Evolutionary conservation across 148 eudicot species (phyloP), one percentile per base, ranked within the genome.

Genomic region (Vaccinium myrtillus): DNA sequence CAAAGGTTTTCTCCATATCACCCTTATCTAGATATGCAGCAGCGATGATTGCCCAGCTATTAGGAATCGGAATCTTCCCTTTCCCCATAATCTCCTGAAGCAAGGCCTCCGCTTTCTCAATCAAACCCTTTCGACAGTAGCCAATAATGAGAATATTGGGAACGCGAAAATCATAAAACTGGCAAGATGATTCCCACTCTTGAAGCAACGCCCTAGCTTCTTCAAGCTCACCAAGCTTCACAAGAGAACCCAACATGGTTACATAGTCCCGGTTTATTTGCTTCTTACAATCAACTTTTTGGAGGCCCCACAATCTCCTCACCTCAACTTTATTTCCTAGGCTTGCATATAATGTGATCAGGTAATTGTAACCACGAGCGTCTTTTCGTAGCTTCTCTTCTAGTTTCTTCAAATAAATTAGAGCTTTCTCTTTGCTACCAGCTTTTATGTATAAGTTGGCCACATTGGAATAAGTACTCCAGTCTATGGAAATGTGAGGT

Each of bases 131-230:
- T 70, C 86, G 88, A 43, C 88, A 84, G 82, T 90, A 92, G 19
- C 94, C 93, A 27, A 85, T 82, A 18, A 91, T 83, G 69, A 92
- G 86, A 25, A 86, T 80, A 63, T 91, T 90, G 13, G 91, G 90
- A 9, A 92, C 91, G 53, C 91, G 90, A 49, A 90, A 86, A 81
- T 91, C 93, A 58, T 90, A 91, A 53, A 48, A 58, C 5, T 77
- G 83, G 69, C 83, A 87, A 53, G 88, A 83, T 19, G 88, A 87
- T 77, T 91, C 88, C 93, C 95, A 92, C 59, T 91, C 90, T 75
- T 91, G 71, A 53, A 91, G 89, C 55, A 91, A 58, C 16, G 11
- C 79, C 53, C 90, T 88, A 7, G 90, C 91, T 83, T 85, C 88
- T 58, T 87, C 87, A 6, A 91, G 67, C 87, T 87, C 88, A 46